Conservation (phyloP, 2,329 filamentous ascomycete genomes). For the Xylariaceae sp. region DNA sequence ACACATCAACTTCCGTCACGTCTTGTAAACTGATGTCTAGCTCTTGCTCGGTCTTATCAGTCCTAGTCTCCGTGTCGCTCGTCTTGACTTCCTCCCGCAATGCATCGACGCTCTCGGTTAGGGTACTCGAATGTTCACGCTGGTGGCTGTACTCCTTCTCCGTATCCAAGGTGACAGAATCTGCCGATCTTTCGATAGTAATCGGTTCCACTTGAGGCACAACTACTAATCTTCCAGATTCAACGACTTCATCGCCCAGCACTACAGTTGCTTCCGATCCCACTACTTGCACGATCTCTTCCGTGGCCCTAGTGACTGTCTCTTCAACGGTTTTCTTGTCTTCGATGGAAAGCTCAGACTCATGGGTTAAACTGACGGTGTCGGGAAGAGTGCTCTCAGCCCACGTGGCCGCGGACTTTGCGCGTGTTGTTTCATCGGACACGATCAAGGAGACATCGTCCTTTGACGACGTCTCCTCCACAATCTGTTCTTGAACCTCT, state of each 20-base stretch:
- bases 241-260: not conserved
- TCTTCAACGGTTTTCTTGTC: conserved; percentile 9
- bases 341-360: conserved; percentile 26
- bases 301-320: not conserved
- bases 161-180: conserved; percentile 18
- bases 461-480: conserved; percentile 8
- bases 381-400: conserved; percentile 13
- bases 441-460: not conserved
- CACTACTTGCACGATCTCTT: not conserved
- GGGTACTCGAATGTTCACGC: conserved; percentile 8
- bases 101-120: conserved; percentile 8
- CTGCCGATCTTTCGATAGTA: conserved; percentile 11
- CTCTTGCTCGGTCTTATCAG: conserved; percentile 7
- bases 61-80: conserved; percentile 4
- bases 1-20: not conserved
- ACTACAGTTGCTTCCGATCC: conserved; percentile 11
- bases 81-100: conserved; percentile 7
- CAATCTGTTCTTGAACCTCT: conserved; percentile 12
- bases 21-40: not conserved
- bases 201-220: conserved; percentile 12
- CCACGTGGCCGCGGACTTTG: conserved; percentile 4
- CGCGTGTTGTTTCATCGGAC: conserved; percentile 7
- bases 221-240: conserved; percentile 5
- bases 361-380: conserved; percentile 19
- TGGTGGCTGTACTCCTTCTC: conserved; percentile 19